Evolutionary conservation across 2,329 filamentous ascomycete species (phyloP), one percentile per base, ranked within the genome.

Genomic region (Penicillium oxalicum): DNA sequence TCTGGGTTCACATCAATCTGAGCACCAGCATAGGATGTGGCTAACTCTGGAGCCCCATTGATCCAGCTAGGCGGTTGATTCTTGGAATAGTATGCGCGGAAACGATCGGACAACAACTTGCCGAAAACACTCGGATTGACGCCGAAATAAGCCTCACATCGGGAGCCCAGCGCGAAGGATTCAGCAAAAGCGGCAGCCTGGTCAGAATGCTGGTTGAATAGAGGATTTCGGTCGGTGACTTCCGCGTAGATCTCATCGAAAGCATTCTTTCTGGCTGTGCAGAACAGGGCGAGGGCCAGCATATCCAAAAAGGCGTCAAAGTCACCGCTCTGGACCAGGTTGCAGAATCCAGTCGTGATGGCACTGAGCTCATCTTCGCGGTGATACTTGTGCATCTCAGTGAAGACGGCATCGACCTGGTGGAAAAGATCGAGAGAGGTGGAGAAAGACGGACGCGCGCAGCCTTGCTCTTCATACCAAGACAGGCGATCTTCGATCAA

Each of bases 101-200:
- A 74, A 4, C 70, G 65, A 51, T 65, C 58, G 1, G 67, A 67
- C 7, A 73, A 55, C 28, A 72, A 54, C 47, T 72, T 72, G 44
- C 77, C 77, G 32, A 79, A 66, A 4, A 69, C 68, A 28, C 72
- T 73, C 2, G 77, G 76, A 2, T 69, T 59, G 42, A 83, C 74
- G 50, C 80, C 80, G 49, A 84, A 82, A 58, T 83, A 84, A 0
- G 77, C 72, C 51, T 83, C 79, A 57, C 81, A 84, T 46, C 80
- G 77, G 3, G 81, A 83, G 1, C 81, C 81, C 1, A 83, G 68
- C 0, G 80, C 81, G 64, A 82, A 84, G 0, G 82, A 75, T 59
- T 84, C 81, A 0, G 81, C 77, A 56, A 84, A 84, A 5, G 79
- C 79, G 29, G 80, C 81, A 11, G 81, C 80, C 61, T 84, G 81